Base-by-base conservation (phyloP, 768 basidiomycete genomes). In the Psilocybe cyanescens region DNA sequence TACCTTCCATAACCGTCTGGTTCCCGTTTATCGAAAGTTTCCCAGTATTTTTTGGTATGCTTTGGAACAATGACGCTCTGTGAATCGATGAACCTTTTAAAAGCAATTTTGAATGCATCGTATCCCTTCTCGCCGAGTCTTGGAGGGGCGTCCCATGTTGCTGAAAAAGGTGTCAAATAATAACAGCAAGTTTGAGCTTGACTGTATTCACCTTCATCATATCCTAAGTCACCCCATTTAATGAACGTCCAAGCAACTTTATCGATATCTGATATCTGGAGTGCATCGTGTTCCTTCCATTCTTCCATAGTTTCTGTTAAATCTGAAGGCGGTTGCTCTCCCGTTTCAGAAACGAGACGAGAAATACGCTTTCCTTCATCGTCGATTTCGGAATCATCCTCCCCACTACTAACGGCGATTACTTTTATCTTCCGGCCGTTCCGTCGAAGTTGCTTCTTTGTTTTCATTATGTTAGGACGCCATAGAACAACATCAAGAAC, bases 151-250 rank as follows among this genome's bases (percentile, higher is more conserved):
- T 97, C 95, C 93, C 94, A 97, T 9, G 91, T 88, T n/a, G 92
- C 95, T 97, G n/a, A 16, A 67, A 45, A 49, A 48, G 53, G 4
- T 41, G 46, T 48, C 45, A 61, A 35, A 63, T 59, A 51, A 54
- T n/a, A 54, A 19, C 30, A 3, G 14, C n/a, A 35, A n/a, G 48
- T 46, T 35, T 30, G 52, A 55, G 53, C 24, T 33, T 46, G n/a
- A 24, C 39, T 8, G 3, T n/a, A 71, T 84, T 56, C 59, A 93
- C 96, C 88, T 80, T 95, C 91, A 19, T 97, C 91, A 63, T 99
- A 97, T n/a, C 91, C 88, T 29, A 98, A 79, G 63, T 95, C 95
- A 47, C 87, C 81, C 97, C 97, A 99, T 73, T 99, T 99, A 66
- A 94, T 80, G 71, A 95, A 95, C 11, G 84, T 86, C 89, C 92